Base-by-base conservation (phyloP, 2,329 filamentous ascomycete species). In the Dothistroma septosporum region DNA sequence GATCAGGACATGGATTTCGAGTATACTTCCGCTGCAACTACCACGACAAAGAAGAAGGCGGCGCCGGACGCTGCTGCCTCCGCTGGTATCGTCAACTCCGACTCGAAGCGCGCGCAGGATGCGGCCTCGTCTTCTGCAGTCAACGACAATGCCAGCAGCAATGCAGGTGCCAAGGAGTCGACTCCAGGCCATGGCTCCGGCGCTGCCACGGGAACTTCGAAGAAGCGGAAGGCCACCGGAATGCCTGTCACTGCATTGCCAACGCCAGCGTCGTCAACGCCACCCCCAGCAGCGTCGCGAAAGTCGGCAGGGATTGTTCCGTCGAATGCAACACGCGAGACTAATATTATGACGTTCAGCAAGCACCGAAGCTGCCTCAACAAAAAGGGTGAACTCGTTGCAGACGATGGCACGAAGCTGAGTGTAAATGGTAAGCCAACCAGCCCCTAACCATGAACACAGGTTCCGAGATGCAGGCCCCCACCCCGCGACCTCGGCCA, bases 1-100 rank as follows among this genome's bases (percentile, higher is more conserved):
- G 93, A 97, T 76, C 82, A 92, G 68, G 93, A 97, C 71, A 86
- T 90, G 76, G 94, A 97, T 74, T 91, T 92, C 74, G 93, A 97
- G 71, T 84, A 82, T 68, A 70, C 74, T 63, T 73, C 76, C 53
- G 74, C 76, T 63, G 75, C 69, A 62, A 74, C 74, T 63, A 71
- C 70, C 14, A 66, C 56, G 21, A 66, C 64, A 47, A 70, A 73
- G 58, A 78, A 76, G 72, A 76, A 74, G 68, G 66, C 72, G 65
- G 70, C 70, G 63, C n/a, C 50, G 5, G 69, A 70, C 55, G 65
- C 57, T 33, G 49, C 62, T 57, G 57, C 67, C 33, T 31, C 64
- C 32, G 32, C 57, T 28, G 47, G 47, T 12, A 57, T 61, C 28
- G 57, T 57, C 33, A 61, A 59, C 37, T 59, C 55, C 49, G 60